Evolutionary conservation across 2,329 filamentous ascomycete species (phyloP).

Genomic region (Exophiala sideris): DNA sequence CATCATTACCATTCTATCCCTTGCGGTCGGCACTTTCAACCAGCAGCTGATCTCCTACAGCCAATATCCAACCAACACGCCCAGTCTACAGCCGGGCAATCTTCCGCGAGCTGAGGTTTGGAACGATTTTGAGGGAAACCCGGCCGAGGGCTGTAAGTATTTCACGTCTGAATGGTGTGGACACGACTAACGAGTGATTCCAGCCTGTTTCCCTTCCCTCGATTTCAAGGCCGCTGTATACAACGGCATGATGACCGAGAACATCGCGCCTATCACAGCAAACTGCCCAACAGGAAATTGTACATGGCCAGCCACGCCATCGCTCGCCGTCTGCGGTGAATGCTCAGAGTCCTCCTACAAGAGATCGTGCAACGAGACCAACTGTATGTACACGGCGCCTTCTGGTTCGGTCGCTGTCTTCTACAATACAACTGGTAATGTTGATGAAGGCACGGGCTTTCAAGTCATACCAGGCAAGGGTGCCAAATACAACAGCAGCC

Average conservation of each 20-base stretch:
- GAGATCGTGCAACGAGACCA: background rate
- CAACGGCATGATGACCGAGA: background rate
- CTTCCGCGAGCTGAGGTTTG: background rate
- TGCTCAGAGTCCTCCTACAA: background rate
- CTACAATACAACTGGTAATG: background rate
- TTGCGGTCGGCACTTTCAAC: conserved; percentile 11
- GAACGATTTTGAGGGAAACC: background rate
- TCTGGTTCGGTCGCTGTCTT: background rate
- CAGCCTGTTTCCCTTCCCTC: background rate
- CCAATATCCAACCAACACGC: background rate
- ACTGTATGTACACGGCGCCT: background rate
- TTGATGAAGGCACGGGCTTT: background rate
- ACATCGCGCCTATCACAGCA: background rate
- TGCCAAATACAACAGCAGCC: conserved; percentile 1
- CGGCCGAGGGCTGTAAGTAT: background rate
- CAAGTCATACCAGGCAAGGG: background rate
- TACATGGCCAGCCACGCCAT: conserved; percentile 14
- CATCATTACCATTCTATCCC: conserved; percentile 6
- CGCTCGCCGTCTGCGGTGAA: conserved; percentile 11
- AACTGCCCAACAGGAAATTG: conserved; percentile 15
- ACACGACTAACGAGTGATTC: no score
- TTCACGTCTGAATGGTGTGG: background rate
- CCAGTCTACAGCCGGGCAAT: background rate
- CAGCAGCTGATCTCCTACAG: conserved; percentile 8
- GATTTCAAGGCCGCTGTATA: conserved; percentile 4